These are phyloP conservation scores for Sporothrix pseudoabietina DNA, from an alignment of 2,329 filamentous ascomycete genomes.

Conservation along the genomic window DNA sequence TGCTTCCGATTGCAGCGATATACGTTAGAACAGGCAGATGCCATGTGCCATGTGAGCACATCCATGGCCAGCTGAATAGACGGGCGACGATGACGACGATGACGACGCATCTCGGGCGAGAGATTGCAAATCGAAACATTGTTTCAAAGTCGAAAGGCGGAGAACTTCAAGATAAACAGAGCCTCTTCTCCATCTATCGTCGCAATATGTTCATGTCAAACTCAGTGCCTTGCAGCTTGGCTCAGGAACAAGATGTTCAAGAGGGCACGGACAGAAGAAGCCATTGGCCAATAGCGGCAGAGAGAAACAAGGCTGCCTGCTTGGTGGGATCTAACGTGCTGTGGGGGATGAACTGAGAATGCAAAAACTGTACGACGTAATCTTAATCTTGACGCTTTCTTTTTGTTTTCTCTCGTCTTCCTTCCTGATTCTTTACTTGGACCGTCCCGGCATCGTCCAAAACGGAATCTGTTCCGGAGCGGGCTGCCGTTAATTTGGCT, in stretches of 20 bases:
- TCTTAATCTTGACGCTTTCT: not conserved
- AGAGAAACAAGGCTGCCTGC: slow-evolving; percentile 26
- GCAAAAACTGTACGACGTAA: slow-evolving; percentile 13
- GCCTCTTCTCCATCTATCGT: not conserved
- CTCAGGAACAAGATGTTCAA: not conserved
- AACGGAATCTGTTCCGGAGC: not conserved
- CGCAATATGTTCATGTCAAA: not conserved
- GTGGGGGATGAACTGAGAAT: not conserved
- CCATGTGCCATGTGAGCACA: not conserved
- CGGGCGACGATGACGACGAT: not conserved
- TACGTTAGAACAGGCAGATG: not conserved
- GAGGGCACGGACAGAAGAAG: not conserved
- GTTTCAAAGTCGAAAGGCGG: not conserved
- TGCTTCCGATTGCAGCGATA: slow-evolving; percentile 23
- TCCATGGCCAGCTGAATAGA: not conserved
- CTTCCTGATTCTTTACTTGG: not conserved
- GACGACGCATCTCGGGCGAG: slow-evolving; percentile 18
- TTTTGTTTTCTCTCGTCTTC: not conserved
- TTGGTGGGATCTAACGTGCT: not conserved
- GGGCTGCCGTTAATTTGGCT: slow-evolving; percentile 15
- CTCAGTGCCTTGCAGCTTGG: not conserved
- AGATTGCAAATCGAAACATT: not conserved
- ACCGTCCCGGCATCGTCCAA: not conserved
- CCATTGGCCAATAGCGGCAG: slow-evolving; percentile 22
- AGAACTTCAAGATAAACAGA: not conserved